Evolutionary conservation across 75 land plant genomes (phyloP).

Genomic region (Azolla pinnata): DNA sequence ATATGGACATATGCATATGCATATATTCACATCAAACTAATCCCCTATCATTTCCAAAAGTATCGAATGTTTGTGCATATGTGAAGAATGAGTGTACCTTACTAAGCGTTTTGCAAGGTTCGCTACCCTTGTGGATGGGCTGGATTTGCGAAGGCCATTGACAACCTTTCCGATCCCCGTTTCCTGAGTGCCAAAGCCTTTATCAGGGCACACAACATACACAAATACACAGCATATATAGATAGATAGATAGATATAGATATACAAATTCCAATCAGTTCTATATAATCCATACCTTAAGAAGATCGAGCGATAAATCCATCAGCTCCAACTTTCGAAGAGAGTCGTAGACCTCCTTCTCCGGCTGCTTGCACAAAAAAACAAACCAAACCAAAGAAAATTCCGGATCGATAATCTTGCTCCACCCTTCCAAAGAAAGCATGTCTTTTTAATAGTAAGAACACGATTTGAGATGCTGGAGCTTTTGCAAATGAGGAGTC

Average conservation of each 20-base stretch:
- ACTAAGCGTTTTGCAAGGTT: not conserved
- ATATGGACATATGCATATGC: too few species aligned
- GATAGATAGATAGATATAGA: not conserved
- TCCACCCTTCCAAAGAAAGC: not conserved
- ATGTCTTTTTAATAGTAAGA: not conserved
- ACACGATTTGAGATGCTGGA: too few species aligned
- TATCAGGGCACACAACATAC: not conserved
- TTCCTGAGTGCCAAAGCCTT: constrained; percentile 27
- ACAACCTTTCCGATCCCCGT: constrained; percentile 86
- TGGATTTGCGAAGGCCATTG: constrained; percentile 64
- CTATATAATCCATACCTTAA: constrained; percentile 1
- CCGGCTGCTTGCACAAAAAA: not conserved
- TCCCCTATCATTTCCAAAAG: not conserved
- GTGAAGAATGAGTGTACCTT: not conserved
- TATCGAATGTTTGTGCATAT: not conserved
- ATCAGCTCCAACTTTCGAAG: constrained; percentile 1
- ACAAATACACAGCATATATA: not conserved
- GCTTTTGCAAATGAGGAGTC: too few species aligned
- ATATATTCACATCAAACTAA: too few species aligned
- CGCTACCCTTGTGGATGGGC: not conserved
- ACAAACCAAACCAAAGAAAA: not conserved
- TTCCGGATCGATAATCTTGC: not conserved
- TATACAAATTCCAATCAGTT: not conserved
- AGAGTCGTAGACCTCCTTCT: constrained; percentile 1
- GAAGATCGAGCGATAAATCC: not conserved